Evolutionary conservation across 495 filamentous ascomycete species (phyloP).

Genomic region (Sordaria brevicollis): DNA sequence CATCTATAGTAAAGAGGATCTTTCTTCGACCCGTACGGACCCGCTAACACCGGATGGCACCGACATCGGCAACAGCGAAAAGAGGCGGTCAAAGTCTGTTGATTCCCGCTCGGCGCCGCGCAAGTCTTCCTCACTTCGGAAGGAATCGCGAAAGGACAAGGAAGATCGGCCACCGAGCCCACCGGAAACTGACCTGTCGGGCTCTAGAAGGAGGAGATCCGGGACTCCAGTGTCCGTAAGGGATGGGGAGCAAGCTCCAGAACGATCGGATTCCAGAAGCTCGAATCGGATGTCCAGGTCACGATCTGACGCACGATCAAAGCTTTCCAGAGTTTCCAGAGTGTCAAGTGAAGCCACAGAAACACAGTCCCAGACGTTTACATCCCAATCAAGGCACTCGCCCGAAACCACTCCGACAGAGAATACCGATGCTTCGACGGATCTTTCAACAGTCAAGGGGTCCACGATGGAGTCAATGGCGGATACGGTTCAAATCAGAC

Average conservation of each 20-base stretch:
- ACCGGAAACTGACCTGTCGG: conserved; percentile 45
- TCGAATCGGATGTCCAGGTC: conserved; percentile 32
- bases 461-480: conserved; percentile 14
- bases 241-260: conserved; percentile 18
- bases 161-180: conserved; percentile 42
- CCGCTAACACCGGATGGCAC: conserved; percentile 73
- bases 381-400: not conserved
- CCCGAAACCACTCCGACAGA: not conserved
- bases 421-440: not conserved
- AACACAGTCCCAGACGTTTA: conserved; percentile 3
- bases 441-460: not conserved
- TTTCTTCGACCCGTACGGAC: conserved; percentile 31
- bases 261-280: conserved; percentile 25
- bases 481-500: not conserved
- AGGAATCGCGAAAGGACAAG: conserved; percentile 27
- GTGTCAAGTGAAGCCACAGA: conserved; percentile 36
- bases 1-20: conserved; percentile 51
- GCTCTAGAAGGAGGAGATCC: conserved; percentile 26
- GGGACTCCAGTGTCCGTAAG: conserved; percentile 24
- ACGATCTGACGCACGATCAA: conserved; percentile 34
- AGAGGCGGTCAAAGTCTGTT: conserved; percentile 29
- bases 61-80: conserved; percentile 51
- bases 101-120: conserved; percentile 14
- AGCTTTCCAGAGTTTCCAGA: conserved; percentile 34
- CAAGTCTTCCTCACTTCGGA: conserved; percentile 19